These are phyloP conservation scores for Starmerella floris DNA, from an alignment of 805 yeast species.

Conservation along the genomic window DNA sequence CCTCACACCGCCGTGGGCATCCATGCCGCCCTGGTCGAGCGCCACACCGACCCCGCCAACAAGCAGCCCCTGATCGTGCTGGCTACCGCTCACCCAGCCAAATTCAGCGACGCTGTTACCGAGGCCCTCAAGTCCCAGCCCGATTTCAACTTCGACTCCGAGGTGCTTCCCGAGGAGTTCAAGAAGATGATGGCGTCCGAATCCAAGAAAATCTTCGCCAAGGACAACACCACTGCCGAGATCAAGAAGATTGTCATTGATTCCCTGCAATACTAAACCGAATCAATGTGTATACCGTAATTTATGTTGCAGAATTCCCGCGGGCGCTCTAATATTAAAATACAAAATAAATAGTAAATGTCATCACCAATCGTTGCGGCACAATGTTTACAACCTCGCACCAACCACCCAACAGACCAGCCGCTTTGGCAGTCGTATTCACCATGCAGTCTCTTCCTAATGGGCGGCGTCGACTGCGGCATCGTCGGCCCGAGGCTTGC, in stretches of 20 bases:
- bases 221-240: conserved; percentile 24
- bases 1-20: conserved; percentile 97
- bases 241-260: conserved; percentile 66
- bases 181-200: conserved; percentile 55
- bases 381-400: too few relatives aligned
- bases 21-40: conserved; percentile 53
- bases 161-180: conserved; percentile 82
- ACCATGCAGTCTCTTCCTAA: neutral
- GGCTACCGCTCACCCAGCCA: conserved; percentile 98
- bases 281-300: neutral
- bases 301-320: too few relatives aligned
- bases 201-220: conserved; percentile 54
- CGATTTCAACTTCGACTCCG: conserved; percentile 73
- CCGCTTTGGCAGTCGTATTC: too few relatives aligned
- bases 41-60: conserved; percentile 27
- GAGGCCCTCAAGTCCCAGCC: conserved; percentile 50
- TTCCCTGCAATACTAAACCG: conserved; percentile 45
- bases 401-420: too few relatives aligned
- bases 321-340: too few relatives aligned
- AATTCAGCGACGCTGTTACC: conserved; percentile 92
- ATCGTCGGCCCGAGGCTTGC: conserved; percentile 7
- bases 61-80: conserved; percentile 47
- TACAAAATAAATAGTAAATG: too few relatives aligned
- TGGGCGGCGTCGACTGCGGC: neutral
- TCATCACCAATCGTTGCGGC: neutral